Conservation (phyloP, 306 rosid genomes). For the Ziziphus jujuba region DNA sequence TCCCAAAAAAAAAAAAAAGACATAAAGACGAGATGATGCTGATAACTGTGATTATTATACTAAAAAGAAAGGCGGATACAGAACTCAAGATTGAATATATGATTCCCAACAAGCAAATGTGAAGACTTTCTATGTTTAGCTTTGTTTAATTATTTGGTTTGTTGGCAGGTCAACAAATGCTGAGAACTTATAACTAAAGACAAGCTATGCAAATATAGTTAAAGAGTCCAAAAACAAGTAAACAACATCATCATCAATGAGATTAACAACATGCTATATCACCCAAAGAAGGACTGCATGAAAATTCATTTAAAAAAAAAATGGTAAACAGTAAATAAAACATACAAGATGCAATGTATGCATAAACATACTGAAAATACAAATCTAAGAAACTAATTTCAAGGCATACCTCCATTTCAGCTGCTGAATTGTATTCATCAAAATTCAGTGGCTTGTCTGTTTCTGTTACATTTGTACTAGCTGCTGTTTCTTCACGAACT, state of each 20-base stretch:
- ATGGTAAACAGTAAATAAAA: not conserved
- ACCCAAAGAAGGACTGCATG: not conserved
- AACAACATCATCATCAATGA: not conserved
- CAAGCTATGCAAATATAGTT: not conserved
- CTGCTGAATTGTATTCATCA: constrained; percentile 61
- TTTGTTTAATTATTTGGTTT: no score
- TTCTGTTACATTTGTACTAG: constrained; percentile 32
- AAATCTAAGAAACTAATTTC: constrained; percentile 10
- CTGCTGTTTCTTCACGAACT: constrained; percentile 39
- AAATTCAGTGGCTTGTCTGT: constrained; percentile 55
- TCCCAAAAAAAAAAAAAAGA: not conserved
- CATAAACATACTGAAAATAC: not conserved
- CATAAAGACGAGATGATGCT: not conserved
- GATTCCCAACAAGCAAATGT: no score
- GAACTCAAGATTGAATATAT: no score
- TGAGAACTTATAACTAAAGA: not conserved
- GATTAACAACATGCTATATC: not conserved
- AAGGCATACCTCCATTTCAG: constrained; percentile 79
- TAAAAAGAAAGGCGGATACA: not conserved
- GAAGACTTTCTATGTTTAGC: no score
- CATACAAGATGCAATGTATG: not conserved
- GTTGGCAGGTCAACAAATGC: no score
- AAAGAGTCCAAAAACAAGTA: not conserved
- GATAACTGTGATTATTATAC: not conserved
- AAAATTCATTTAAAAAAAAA: not conserved